Evolutionary conservation across 495 filamentous ascomycete species (phyloP).

Genomic region (Cercophora sp.): DNA sequence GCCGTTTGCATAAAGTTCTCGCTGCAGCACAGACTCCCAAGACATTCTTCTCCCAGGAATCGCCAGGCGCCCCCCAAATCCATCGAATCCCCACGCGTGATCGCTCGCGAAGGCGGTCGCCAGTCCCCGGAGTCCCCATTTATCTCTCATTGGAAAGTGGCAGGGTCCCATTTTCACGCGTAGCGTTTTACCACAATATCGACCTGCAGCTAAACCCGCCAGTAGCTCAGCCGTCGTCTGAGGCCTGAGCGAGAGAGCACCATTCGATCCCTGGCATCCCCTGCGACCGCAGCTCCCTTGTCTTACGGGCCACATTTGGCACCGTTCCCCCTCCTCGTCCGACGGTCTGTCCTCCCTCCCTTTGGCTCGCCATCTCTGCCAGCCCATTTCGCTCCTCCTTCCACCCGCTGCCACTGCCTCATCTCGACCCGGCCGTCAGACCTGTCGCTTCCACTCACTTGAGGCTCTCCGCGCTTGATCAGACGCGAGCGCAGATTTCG

Average conservation of each 20-base stretch:
- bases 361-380: constrained; percentile 19
- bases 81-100: constrained; percentile 11
- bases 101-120: not conserved
- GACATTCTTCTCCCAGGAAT: not conserved
- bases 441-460: constrained; percentile 13
- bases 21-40: constrained; percentile 4
- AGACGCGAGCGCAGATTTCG: constrained; percentile 10
- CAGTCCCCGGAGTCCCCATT: not conserved
- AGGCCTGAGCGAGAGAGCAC: constrained; percentile 28
- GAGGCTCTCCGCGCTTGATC: constrained; percentile 15
- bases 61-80: constrained; percentile 5
- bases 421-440: constrained; percentile 23
- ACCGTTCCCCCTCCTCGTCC: constrained; percentile 1
- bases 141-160: constrained; percentile 19
- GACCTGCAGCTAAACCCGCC: constrained; percentile 17
- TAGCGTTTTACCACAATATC: constrained; percentile 33
- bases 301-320: too few relatives aligned
- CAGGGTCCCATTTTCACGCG: constrained; percentile 18
- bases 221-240: constrained; percentile 21
- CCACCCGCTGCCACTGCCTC: constrained; percentile 28
- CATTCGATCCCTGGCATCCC: constrained; percentile 15
- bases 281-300: constrained; percentile 3
- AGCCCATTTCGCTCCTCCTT: constrained; percentile 16
- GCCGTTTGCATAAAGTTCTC: constrained; percentile 15
- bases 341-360: constrained; percentile 3